Conservation (phyloP, 306 rosid species). For the Quercus gilva region DNA sequence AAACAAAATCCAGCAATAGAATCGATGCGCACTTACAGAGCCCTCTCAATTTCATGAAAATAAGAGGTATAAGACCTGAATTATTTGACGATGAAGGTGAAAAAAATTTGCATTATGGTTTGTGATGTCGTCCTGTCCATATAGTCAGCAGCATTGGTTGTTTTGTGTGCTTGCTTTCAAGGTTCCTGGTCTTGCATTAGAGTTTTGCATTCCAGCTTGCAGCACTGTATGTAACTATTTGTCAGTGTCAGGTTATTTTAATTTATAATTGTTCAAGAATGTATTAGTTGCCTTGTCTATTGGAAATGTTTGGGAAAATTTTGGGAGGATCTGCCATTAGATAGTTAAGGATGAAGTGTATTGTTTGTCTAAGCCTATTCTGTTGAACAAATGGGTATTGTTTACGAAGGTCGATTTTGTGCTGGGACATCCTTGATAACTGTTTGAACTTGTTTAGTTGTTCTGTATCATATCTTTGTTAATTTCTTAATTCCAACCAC, state of each 20-base stretch:
- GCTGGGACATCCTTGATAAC: constrained; percentile 30
- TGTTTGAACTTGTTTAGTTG: background rate
- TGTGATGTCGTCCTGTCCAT: constrained; percentile 58
- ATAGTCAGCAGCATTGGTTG: constrained; percentile 59
- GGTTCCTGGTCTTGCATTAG: constrained; percentile 60
- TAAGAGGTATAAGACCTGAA: constrained; percentile 48
- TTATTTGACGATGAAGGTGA: constrained; percentile 54
- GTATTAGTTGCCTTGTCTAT: constrained; percentile 45
- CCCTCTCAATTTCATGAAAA: constrained; percentile 39
- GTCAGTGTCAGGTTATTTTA: constrained; percentile 41
- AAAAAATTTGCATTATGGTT: constrained; percentile 50
- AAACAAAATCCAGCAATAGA: constrained; percentile 34
- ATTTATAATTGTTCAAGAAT: constrained; percentile 42
- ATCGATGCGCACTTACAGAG: constrained; percentile 29
- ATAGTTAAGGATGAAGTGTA: constrained; percentile 31
- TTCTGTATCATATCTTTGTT: background rate
- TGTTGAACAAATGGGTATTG: constrained; percentile 48
- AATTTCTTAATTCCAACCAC: too few species aligned
- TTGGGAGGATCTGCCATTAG: constrained; percentile 42
- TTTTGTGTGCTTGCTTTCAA: constrained; percentile 43
- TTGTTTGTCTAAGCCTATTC: constrained; percentile 38
- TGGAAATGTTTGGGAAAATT: constrained; percentile 47
- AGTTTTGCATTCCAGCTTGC: constrained; percentile 45
- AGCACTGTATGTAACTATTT: constrained; percentile 67
- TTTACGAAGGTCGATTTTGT: constrained; percentile 46